Evolutionary conservation across 2,329 filamentous ascomycete genomes (phyloP).

Genomic region (Zarea fungicola): DNA sequence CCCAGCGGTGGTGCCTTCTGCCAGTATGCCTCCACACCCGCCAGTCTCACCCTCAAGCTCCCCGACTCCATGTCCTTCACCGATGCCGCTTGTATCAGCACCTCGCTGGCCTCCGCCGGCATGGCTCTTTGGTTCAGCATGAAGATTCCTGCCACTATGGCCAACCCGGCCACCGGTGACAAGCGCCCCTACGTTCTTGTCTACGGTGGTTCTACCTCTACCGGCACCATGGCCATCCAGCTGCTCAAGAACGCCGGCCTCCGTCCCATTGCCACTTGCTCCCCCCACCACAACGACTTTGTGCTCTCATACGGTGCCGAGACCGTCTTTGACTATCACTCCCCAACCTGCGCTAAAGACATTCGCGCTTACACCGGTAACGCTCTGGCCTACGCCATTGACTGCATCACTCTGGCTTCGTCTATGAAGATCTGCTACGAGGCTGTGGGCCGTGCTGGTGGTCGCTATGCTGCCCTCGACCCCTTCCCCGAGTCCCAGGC

Average conservation of each 20-base stretch:
- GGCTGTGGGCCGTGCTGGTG: slow-evolving; percentile 32
- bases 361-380: slow-evolving; percentile 34
- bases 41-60: slow-evolving; percentile 19
- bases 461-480: slow-evolving; percentile 33
- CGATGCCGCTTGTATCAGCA: slow-evolving; percentile 21
- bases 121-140: slow-evolving; percentile 27
- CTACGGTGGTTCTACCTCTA: slow-evolving; percentile 39
- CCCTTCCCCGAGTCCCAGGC: slow-evolving; percentile 21
- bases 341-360: slow-evolving; percentile 26
- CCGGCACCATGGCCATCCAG: slow-evolving; percentile 40
- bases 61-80: slow-evolving; percentile 22
- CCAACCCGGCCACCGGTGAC: slow-evolving; percentile 15
- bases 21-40: slow-evolving; percentile 21
- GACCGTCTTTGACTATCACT: slow-evolving; percentile 40
- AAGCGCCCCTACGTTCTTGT: slow-evolving; percentile 31
- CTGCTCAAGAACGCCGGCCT: slow-evolving; percentile 33
- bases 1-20: slow-evolving; percentile 25
- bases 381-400: slow-evolving; percentile 34
- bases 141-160: slow-evolving; percentile 21
- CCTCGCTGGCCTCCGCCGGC: slow-evolving; percentile 22
- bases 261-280: slow-evolving; percentile 39
- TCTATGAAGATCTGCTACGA: slow-evolving; percentile 33
- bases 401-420: slow-evolving; percentile 34
- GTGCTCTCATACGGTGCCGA: slow-evolving; percentile 38
- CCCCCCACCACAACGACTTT: slow-evolving; percentile 36